phyloP scores from a whole-genome alignment of 768 basidiomycete genomes.

The Mycena capillaripes region DNA sequence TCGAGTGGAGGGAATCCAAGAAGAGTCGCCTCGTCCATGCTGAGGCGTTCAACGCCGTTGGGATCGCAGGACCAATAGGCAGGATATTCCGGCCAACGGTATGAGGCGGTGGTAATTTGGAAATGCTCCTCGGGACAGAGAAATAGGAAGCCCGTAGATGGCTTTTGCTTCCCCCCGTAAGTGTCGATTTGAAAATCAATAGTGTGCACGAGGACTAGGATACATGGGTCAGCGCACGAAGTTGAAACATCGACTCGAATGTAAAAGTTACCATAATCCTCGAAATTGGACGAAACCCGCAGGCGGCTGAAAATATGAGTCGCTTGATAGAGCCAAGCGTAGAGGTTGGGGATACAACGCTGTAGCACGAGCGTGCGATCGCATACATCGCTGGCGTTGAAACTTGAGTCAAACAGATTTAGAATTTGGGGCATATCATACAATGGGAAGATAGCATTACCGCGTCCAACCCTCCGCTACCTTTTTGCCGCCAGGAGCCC shows the following conservation, averaged over 20 bases:
- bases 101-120: slow-evolving; percentile 14
- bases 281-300: slow-evolving; percentile 19
- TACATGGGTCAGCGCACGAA: slow-evolving; percentile 19
- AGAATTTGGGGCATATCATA: slow-evolving; percentile 17
- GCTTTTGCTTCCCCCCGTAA: slow-evolving; percentile 21
- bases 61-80: slow-evolving; percentile 22
- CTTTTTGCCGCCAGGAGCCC: slow-evolving; percentile 10
- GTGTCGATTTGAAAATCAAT: slow-evolving; percentile 17
- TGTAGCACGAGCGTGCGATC: slow-evolving; percentile 12
- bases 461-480: slow-evolving; percentile 6
- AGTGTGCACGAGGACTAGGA: slow-evolving; percentile 18
- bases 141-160: slow-evolving; percentile 17
- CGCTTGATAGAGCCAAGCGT: slow-evolving; percentile 20
- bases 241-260: slow-evolving; percentile 16
- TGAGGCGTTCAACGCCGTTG: slow-evolving; percentile 17
- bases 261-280: slow-evolving; percentile 21
- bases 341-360: slow-evolving; percentile 10
- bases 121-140: slow-evolving; percentile 20
- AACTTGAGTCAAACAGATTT: slow-evolving; percentile 16
- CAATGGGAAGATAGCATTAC: slow-evolving; percentile 15
- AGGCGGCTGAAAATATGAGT: slow-evolving; percentile 24
- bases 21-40: slow-evolving; percentile 11
- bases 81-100: slow-evolving; percentile 21
- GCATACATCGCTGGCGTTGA: slow-evolving; percentile 23
- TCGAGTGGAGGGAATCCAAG: slow-evolving; percentile 20